phyloP scores from a whole-genome alignment of 2,329 filamentous ascomycete species.

The Fusarium ambrosium region DNA sequence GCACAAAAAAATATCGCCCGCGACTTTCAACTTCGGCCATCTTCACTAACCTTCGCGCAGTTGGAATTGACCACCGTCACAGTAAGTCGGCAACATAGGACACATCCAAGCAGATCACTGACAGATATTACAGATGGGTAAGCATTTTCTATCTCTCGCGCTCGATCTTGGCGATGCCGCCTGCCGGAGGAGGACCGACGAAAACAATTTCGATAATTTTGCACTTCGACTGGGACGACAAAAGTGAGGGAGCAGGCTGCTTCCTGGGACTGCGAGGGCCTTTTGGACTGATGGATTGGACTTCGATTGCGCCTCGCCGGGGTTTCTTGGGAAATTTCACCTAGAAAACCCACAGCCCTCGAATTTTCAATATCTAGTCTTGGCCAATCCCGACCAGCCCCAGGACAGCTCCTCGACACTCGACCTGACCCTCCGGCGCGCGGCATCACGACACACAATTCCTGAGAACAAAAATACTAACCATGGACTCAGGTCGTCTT shows the following conservation, averaged over 20 bases:
- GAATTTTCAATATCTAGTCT: conserved; percentile 23
- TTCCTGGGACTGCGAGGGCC: conserved; percentile 1
- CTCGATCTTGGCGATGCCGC: conserved; percentile 43
- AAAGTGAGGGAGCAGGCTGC: conserved; percentile 16
- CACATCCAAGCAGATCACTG: conserved; percentile 54
- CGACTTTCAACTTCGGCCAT: conserved; percentile 56
- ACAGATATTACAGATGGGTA: conserved; percentile 70
- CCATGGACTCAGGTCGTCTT: conserved; percentile 84
- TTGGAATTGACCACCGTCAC: conserved; percentile 62
- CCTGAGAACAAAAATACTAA: conserved; percentile 48
- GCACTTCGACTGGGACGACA: conserved; percentile 7
- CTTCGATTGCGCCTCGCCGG: background rate
- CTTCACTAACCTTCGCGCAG: conserved; percentile 56
- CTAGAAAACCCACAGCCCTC: conserved; percentile 11
- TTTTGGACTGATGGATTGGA: background rate
- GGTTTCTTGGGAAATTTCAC: background rate
- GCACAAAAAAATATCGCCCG: conserved; percentile 59
- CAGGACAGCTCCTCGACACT: conserved; percentile 20
- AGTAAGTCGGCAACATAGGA: conserved; percentile 58
- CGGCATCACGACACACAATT: conserved; percentile 24
- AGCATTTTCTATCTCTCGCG: conserved; percentile 54
- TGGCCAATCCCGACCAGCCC: conserved; percentile 7
- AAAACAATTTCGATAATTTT: conserved; percentile 38
- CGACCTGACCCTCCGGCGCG: conserved; percentile 14
- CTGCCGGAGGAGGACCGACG: conserved; percentile 39